phyloP scores from a whole-genome alignment of 805 yeast genomes.

The Saturnispora sekii region DNA sequence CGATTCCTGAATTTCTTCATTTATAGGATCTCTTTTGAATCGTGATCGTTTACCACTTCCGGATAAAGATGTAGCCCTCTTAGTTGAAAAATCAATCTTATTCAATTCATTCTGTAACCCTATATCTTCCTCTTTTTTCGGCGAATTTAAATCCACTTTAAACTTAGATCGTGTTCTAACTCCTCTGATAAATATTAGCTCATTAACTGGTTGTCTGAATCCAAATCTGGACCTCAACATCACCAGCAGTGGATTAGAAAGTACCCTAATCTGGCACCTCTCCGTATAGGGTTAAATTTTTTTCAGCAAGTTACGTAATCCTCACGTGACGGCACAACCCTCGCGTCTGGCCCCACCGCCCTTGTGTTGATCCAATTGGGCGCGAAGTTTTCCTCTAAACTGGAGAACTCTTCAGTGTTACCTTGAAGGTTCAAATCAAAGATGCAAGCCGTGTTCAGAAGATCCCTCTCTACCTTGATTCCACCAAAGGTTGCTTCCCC shows the following conservation, averaged over 20 bases:
- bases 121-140: background rate
- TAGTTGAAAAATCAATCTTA: no score
- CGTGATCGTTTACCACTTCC: no score
- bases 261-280: no score
- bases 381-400: background rate
- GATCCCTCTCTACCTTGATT: conserved; percentile 89
- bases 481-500: conserved; percentile 99
- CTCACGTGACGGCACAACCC: conserved; percentile 1
- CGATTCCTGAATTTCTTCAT: background rate
- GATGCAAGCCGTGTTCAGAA: conserved; percentile 84
- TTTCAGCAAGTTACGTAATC: background rate
- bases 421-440: background rate
- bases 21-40: background rate
- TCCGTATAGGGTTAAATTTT: background rate
- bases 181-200: background rate
- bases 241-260: no score
- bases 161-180: conserved; percentile 7
- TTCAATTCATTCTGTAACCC: no score
- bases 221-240: background rate
- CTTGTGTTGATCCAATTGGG: conserved; percentile 7
- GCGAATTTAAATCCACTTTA: background rate
- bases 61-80: no score
- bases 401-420: background rate
- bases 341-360: no score
- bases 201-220: background rate